phyloP scores from a whole-genome alignment of 495 filamentous ascomycete species.

The Xylaria longipes region DNA sequence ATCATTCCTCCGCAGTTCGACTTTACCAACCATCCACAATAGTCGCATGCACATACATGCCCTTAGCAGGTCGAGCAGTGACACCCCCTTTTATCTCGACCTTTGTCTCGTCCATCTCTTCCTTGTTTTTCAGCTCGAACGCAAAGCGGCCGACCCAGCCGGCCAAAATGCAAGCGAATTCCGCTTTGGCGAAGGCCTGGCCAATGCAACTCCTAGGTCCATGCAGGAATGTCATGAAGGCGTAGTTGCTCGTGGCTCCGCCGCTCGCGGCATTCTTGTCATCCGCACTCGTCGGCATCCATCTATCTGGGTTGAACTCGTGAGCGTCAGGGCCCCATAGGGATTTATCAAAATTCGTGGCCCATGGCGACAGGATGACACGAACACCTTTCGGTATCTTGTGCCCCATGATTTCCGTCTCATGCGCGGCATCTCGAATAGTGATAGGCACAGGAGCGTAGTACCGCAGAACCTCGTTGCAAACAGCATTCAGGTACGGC shows the following conservation, averaged over 20 bases:
- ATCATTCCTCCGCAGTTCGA: neutral
- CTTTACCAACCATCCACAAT: conserved; percentile 68
- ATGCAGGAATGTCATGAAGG: conserved; percentile 67
- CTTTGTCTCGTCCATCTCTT: conserved; percentile 59
- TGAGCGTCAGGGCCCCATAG: conserved; percentile 66
- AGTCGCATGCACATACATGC: conserved; percentile 66
- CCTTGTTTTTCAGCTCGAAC: conserved; percentile 65
- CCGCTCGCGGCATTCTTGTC: conserved; percentile 48
- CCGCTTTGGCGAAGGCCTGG: conserved; percentile 76
- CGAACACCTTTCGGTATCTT: conserved; percentile 62
- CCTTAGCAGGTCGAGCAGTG: conserved; percentile 68
- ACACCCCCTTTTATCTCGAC: conserved; percentile 64
- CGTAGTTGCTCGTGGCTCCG: conserved; percentile 62
- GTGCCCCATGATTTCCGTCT: conserved; percentile 68
- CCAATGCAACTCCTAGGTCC: conserved; percentile 69
- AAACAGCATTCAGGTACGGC: conserved; percentile 62
- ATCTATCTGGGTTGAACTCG: conserved; percentile 67
- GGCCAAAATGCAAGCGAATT: conserved; percentile 84
- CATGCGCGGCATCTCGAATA: conserved; percentile 63
- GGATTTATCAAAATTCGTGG: conserved; percentile 59
- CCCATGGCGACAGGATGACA: conserved; percentile 64
- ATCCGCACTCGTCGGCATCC: conserved; percentile 53
- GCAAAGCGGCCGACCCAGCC: conserved; percentile 74
- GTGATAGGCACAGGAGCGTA: conserved; percentile 61
- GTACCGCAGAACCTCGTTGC: conserved; percentile 55